A percentile compares a stretch with the other conserved stretches of the same genome.
Evolutionary conservation across 2,329 filamentous ascomycete species (phyloP).

Genomic region (Fusarium sterilihyphosum): DNA sequence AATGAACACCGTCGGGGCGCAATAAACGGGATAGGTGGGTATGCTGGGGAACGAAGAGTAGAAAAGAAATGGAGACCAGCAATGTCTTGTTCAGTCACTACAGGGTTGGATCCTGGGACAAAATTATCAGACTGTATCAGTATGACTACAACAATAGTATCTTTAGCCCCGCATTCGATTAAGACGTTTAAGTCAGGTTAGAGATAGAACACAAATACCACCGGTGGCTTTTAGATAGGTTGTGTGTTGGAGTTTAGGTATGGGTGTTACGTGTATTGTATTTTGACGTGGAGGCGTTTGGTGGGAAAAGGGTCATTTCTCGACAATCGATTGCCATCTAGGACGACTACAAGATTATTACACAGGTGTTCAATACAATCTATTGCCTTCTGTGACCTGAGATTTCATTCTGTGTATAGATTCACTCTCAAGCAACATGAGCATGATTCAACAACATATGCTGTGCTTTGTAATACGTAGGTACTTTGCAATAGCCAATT

Average conservation of each 20-base stretch:
- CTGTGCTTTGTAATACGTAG: neutral
- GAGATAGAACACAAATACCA: neutral
- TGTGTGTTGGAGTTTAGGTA: neutral
- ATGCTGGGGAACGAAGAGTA: neutral
- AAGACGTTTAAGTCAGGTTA: neutral
- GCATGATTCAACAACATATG: neutral
- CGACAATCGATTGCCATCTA: neutral
- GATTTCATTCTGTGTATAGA: neutral
- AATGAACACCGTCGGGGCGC: conserved; percentile 39
- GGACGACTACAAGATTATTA: neutral
- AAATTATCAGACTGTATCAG: conserved; percentile 30
- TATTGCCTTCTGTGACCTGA: neutral
- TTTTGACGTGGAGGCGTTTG: neutral
- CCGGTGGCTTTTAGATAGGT: neutral
- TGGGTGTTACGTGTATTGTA: neutral
- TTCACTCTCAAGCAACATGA: neutral
- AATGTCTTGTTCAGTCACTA: conserved; percentile 31
- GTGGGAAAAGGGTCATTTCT: neutral
- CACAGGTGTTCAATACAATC: neutral
- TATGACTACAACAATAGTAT: conserved; percentile 16
- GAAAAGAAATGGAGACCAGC: conserved; percentile 2
- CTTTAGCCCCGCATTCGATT: neutral
- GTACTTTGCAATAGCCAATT: neutral
- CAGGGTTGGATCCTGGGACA: neutral
- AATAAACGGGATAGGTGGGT: neutral